phyloP scores from a whole-genome alignment of 306 rosid genomes.

The Urtica urens region DNA sequence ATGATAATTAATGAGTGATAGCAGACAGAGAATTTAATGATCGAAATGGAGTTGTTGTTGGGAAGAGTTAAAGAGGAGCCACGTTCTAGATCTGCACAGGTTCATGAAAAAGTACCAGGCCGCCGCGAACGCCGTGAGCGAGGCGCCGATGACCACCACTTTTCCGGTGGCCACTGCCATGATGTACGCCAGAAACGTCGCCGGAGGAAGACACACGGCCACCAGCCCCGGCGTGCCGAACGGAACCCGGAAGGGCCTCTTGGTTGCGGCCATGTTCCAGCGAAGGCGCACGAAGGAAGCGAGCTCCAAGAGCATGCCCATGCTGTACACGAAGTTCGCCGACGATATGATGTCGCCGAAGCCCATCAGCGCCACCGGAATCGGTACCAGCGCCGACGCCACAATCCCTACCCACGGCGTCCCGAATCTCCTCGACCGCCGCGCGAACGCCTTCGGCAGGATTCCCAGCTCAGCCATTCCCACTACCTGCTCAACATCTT shows the following conservation, averaged over 20 bases:
- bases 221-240: conserved; percentile 30
- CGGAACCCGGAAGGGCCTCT: conserved; percentile 61
- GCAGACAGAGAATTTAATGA: no score
- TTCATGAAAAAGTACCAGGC: conserved; percentile 28
- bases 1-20: no score
- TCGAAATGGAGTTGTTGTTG: no score
- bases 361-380: conserved; percentile 28
- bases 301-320: conserved; percentile 86
- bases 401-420: conserved; percentile 84
- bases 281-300: conserved; percentile 56
- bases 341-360: conserved; percentile 54
- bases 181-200: conserved; percentile 47
- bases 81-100: conserved; percentile 20
- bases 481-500: no score
- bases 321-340: conserved; percentile 68
- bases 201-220: conserved; percentile 60
- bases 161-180: conserved; percentile 40
- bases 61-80: no score
- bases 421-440: conserved; percentile 45
- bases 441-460: conserved; percentile 39
- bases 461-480: conserved; percentile 76
- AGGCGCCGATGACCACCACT: conserved; percentile 36
- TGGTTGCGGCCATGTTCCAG: conserved; percentile 32
- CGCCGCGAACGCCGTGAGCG: conserved; percentile 21
- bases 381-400: conserved; percentile 39